These are phyloP conservation scores for Suillus subaureus DNA, from an alignment of 768 basidiomycete genomes.

Conservation along the genomic window DNA sequence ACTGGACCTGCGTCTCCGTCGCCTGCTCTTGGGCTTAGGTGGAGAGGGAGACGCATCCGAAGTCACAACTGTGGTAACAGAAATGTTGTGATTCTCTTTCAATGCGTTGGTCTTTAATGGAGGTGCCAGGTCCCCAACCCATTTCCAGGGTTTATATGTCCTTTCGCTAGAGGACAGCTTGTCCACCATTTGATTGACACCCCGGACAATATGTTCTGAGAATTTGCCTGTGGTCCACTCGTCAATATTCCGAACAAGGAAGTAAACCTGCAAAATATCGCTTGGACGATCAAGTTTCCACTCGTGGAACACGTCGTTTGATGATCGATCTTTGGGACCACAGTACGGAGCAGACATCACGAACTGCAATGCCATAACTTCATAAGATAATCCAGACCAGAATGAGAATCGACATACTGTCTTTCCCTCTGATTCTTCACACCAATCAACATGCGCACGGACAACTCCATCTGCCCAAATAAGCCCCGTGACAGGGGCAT, in stretches of 20 bases:
- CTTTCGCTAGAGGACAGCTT: constrained; percentile 35
- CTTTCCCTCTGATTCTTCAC: constrained; percentile 33
- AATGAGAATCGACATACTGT: constrained; percentile 34
- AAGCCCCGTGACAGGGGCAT: constrained; percentile 52
- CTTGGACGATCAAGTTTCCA: constrained; percentile 49
- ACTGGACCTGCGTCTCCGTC: constrained; percentile 33
- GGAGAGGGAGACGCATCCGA: constrained; percentile 27
- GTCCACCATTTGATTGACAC: constrained; percentile 40
- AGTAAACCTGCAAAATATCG: constrained; percentile 51
- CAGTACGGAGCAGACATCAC: constrained; percentile 54
- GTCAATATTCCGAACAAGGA: constrained; percentile 56
- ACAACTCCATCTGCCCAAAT: constrained; percentile 56
- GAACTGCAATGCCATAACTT: constrained; percentile 32
- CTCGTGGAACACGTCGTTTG: constrained; percentile 42
- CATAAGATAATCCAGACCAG: constrained; percentile 6
- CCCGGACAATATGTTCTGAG: constrained; percentile 39
- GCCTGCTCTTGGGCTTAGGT: constrained; percentile 30
- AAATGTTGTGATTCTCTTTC: constrained; percentile 40
- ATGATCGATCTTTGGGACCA: constrained; percentile 19
- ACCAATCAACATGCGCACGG: constrained; percentile 61
- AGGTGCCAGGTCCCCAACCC: constrained; percentile 37
- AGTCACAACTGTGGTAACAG: constrained; percentile 27
- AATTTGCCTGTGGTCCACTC: constrained; percentile 51
- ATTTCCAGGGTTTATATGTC: constrained; percentile 51
- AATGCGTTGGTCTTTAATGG: constrained; percentile 20